Percentiles rank a stretch among this genome's conserved stretches.
Conservation (phyloP, 116 monocot genomes). For the Phalaenopsis hybrid region DNA sequence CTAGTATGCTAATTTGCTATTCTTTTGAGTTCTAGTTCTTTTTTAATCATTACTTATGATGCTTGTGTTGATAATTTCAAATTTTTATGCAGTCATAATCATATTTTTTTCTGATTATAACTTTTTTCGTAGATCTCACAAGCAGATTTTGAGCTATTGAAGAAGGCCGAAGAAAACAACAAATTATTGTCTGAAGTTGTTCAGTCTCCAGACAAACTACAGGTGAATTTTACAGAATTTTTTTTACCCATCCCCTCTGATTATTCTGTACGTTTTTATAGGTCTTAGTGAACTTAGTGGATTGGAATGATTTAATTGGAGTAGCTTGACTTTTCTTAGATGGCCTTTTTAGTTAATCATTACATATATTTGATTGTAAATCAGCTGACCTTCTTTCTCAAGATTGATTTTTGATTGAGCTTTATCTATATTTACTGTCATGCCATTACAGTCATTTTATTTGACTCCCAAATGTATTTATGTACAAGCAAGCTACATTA, state of each 20-base stretch:
- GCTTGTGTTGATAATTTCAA: background rate
- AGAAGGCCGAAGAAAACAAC: constrained; percentile 43
- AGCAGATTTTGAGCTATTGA: constrained; percentile 56
- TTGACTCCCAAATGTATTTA: background rate
- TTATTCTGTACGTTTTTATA: background rate
- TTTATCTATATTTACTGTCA: background rate
- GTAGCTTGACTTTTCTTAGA: background rate
- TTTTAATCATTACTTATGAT: background rate
- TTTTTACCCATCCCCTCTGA: background rate
- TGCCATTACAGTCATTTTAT: background rate
- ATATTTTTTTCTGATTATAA: background rate
- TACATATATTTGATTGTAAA: background rate
- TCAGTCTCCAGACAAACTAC: constrained; percentile 70
- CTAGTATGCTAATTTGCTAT: background rate
- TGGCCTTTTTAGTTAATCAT: background rate
- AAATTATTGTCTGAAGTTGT: constrained; percentile 49
- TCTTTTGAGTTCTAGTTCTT: background rate
- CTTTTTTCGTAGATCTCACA: constrained; percentile 35
- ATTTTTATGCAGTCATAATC: background rate
- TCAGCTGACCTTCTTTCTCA: background rate
- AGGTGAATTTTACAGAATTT: constrained; percentile 28
- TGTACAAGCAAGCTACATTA: background rate
- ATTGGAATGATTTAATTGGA: background rate
- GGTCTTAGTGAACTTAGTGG: background rate
- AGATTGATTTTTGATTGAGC: background rate